Conservation (phyloP, 768 basidiomycete genomes). For the Leucogyrophana mollusca region DNA sequence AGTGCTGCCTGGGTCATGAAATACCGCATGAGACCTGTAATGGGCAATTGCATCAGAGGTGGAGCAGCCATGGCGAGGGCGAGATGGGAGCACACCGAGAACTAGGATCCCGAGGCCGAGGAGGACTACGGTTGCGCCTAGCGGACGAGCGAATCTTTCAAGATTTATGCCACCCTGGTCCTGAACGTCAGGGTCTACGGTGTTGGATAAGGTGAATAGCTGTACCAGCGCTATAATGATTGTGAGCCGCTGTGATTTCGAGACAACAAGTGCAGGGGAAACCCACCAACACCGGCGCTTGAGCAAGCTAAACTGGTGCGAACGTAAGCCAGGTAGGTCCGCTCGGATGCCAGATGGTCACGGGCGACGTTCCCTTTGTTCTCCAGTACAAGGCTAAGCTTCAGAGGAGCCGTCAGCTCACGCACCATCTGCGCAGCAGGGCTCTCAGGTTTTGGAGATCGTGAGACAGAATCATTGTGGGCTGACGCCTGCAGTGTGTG, state of each 20-base stretch:
- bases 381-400: slow-evolving; percentile 39
- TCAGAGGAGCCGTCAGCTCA: slow-evolving; percentile 7
- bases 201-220: slow-evolving; percentile 41
- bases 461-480: not conserved
- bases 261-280: not conserved
- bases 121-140: slow-evolving; percentile 49
- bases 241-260: not conserved
- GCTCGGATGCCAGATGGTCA: slow-evolving; percentile 62
- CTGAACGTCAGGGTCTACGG: slow-evolving; percentile 6
- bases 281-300: slow-evolving; percentile 58
- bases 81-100: slow-evolving; percentile 38
- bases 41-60: not conserved
- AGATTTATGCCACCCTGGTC: slow-evolving; percentile 5
- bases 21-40: slow-evolving; percentile 48
- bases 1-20: slow-evolving; percentile 52
- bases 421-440: slow-evolving; percentile 1
- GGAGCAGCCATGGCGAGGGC: not conserved
- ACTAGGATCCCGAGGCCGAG: slow-evolving; percentile 46
- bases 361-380: slow-evolving; percentile 64
- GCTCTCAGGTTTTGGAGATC: not conserved
- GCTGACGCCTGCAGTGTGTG: not conserved
- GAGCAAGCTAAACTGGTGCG: slow-evolving; percentile 63
- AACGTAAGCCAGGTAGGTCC: slow-evolving; percentile 63
- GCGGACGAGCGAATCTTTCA: slow-evolving; percentile 42
- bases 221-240: slow-evolving; percentile 49